Conservation (phyloP, 208 protist species). For the Giardia muris region DNA sequence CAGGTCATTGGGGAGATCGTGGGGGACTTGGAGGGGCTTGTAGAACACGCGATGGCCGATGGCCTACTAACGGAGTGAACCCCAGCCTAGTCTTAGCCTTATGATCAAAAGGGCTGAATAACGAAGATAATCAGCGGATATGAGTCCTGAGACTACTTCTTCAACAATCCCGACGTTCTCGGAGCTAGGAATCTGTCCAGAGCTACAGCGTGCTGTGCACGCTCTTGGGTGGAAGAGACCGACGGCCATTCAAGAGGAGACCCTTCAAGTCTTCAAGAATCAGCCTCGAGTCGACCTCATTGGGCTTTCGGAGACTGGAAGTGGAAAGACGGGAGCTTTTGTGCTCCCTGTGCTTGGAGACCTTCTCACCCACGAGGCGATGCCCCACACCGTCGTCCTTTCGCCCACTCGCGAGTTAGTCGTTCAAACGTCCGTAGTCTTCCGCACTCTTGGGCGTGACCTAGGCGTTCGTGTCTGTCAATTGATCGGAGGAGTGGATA, state of each 20-base stretch:
- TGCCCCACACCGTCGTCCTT: conserved; percentile 45
- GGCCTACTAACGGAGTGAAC: not conserved
- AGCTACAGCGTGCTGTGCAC: not conserved
- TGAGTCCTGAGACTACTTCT: no score
- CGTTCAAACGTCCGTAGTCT: conserved; percentile 70
- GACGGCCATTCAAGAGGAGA: not conserved
- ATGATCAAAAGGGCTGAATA: no score
- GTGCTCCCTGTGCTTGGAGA: conserved; percentile 63
- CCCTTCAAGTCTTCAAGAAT: not conserved
- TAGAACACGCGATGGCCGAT: not conserved
- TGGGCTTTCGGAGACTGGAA: conserved; percentile 66
- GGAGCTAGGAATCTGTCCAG: not conserved
- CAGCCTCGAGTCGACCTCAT: conserved; percentile 57
- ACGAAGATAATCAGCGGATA: no score
- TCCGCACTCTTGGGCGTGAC: not conserved
- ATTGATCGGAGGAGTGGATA: not conserved
- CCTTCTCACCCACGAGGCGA: not conserved
- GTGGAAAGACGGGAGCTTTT: conserved; percentile 72
- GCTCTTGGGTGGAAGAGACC: not conserved
- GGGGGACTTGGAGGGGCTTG: not conserved
- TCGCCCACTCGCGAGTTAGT: conserved; percentile 89
- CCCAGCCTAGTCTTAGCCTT: no score
- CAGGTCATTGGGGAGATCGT: not conserved
- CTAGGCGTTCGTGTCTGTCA: not conserved
- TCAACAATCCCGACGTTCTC: no score